A percentile compares a stretch with the other conserved stretches of the same genome.
Conservation (phyloP, 495 filamentous ascomycete species). For the Chlorociboria aeruginascens region DNA sequence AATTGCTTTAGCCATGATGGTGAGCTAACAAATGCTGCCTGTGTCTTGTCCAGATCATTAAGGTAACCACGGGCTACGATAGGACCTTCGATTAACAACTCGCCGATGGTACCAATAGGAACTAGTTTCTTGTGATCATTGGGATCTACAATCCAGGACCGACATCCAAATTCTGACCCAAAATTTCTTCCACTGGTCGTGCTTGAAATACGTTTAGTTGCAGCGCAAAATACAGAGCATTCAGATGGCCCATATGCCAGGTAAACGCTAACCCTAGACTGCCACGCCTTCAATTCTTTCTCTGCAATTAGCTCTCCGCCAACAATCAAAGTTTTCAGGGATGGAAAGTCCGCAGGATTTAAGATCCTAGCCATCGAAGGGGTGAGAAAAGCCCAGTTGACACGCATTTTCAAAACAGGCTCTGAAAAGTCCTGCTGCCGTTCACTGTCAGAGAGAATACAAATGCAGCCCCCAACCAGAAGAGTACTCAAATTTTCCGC, state of each 20-base stretch:
- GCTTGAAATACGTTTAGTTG: constrained; percentile 13
- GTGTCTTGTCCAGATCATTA: constrained; percentile 9
- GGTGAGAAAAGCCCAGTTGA: too few relatives aligned
- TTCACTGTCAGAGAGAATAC: constrained; percentile 32
- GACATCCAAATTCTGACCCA: constrained; percentile 9
- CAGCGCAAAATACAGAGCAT: background rate
- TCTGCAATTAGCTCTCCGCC: too few relatives aligned
- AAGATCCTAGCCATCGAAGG: too few relatives aligned
- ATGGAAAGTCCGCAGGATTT: too few relatives aligned
- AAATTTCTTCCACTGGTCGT: constrained; percentile 1
- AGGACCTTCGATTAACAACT: constrained; percentile 50
- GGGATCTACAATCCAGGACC: constrained; percentile 46
- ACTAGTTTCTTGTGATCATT: constrained; percentile 36
- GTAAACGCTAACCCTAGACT: too few relatives aligned
- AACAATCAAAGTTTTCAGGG: too few relatives aligned
- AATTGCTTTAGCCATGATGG: constrained; percentile 3
- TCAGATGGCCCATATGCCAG: too few relatives aligned
- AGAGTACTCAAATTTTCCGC: constrained; percentile 76
- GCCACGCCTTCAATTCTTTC: too few relatives aligned
- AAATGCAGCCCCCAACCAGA: constrained; percentile 44
- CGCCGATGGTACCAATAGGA: constrained; percentile 46
- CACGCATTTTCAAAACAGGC: too few relatives aligned
- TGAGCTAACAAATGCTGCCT: constrained; percentile 19
- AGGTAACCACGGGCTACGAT: constrained; percentile 41
- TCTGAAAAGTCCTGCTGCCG: background rate